These are phyloP conservation scores for Crithidia sp. DNA, from an alignment of 208 protist genomes.

Conservation along the genomic window DNA sequence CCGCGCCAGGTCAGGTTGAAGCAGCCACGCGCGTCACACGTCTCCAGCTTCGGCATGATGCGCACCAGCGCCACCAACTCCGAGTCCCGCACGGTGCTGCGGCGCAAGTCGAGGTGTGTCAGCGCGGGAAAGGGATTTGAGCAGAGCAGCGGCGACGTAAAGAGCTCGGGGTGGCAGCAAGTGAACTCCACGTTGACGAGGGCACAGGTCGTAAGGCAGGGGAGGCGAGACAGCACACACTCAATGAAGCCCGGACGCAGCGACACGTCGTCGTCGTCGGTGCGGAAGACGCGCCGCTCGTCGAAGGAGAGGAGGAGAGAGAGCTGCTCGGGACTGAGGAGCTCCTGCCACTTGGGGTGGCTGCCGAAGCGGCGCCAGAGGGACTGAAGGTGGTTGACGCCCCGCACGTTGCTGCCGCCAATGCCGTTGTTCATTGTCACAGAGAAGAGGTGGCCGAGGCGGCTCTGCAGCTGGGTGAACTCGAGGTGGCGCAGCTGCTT, in stretches of 20 bases:
- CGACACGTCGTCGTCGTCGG: not conserved
- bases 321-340: slow-evolving; percentile 13
- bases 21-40: slow-evolving; percentile 9
- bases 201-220: slow-evolving; percentile 2
- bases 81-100: slow-evolving; percentile 13
- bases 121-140: slow-evolving; percentile 1
- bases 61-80: slow-evolving; percentile 11
- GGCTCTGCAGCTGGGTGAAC: slow-evolving; percentile 1
- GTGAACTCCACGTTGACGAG: slow-evolving; percentile 12
- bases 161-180: slow-evolving; percentile 11
- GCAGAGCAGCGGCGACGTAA: slow-evolving; percentile 9
- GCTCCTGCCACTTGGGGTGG: slow-evolving; percentile 17
- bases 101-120: slow-evolving; percentile 4
- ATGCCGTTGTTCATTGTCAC: not conserved
- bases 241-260: slow-evolving; percentile 17
- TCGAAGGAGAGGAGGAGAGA: slow-evolving; percentile 15
- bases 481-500: slow-evolving; percentile 8
- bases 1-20: slow-evolving; percentile 16
- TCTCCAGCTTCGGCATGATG: slow-evolving; percentile 12
- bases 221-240: slow-evolving; percentile 13
- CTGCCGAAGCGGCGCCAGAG: slow-evolving; percentile 10
- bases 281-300: slow-evolving; percentile 2
- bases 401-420: not conserved
- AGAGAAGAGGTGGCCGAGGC: slow-evolving; percentile 16
- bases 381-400: slow-evolving; percentile 2